These are phyloP conservation scores for Davidsoniella neocaledoniae DNA, from an alignment of 2,329 filamentous ascomycete genomes.

Conservation along the genomic window DNA sequence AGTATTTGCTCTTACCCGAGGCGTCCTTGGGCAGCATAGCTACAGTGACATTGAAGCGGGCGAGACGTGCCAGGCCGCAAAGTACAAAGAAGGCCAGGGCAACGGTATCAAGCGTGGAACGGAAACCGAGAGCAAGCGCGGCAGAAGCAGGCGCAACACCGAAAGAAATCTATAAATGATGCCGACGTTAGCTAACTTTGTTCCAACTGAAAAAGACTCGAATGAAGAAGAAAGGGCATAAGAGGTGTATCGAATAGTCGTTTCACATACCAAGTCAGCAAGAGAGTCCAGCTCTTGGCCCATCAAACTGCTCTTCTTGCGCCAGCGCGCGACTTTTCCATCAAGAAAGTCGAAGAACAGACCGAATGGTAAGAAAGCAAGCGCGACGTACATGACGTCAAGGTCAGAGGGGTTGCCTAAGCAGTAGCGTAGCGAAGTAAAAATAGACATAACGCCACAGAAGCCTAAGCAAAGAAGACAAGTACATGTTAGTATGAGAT, in stretches of 20 bases:
- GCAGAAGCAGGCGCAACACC: constrained; percentile 76
- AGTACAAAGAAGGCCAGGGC: constrained; percentile 78
- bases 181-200: background rate
- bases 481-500: background rate
- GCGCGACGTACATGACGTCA: constrained; percentile 61
- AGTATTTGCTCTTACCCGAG: constrained; percentile 81
- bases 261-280: constrained; percentile 62
- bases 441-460: constrained; percentile 87
- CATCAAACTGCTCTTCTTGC: constrained; percentile 94
- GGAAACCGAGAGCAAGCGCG: constrained; percentile 78
- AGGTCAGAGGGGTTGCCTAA: constrained; percentile 50
- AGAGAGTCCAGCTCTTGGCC: constrained; percentile 93
- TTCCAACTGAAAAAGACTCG: background rate
- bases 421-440: constrained; percentile 88
- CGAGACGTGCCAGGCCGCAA: constrained; percentile 80
- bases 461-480: constrained; percentile 34
- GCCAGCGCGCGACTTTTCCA: constrained; percentile 89
- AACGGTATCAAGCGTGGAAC: constrained; percentile 68
- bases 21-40: constrained; percentile 79
- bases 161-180: constrained; percentile 64
- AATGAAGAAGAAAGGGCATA: background rate
- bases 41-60: constrained; percentile 95
- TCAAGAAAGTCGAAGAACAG: constrained; percentile 98
- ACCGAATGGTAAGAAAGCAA: constrained; percentile 78
- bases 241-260: background rate